Base-by-base conservation (phyloP, 441 rosid genomes). In the Mallotus repandus region DNA sequence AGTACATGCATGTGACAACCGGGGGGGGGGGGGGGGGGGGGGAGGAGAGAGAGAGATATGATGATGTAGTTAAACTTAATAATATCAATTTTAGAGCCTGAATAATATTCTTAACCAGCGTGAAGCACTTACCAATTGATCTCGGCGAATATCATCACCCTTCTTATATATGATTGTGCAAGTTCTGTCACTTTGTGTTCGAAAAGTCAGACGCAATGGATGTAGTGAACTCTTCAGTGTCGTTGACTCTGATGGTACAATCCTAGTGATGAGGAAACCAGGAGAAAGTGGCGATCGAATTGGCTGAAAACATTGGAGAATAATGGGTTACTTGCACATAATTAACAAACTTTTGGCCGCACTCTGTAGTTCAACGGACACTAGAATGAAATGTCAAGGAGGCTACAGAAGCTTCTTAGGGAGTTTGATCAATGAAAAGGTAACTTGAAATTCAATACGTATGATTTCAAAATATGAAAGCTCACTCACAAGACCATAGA, bases 131-230 rank as follows among this genome's bases (percentile, higher is more conserved):
- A 96, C 99, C 94, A 96, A 83, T 84, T 96, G 98, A 81, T 96
- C 99, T 86, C 93, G 99, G 45, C 97, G 89, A 80, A 96, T 86
- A 83, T 96, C 97, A 83, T 96, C 99, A 78, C 99, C 99, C 91
- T 91, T 93, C 88, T 93, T 91, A 79, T 93, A 93, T 72, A 96
- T 93, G 68, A 96, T 72, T 87, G 85, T 90, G 90, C 88, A 87
- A 77, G 81, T 86, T 77, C 92, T 97, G 80, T 93, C 97, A 67
- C 77, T 86, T 75, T 84, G 91, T 49, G 92, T 88, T 61, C 92
- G 89, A 79, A 96, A 96, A 66, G 97, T 84, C 80, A 96, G 88
- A 62, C 92, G 94, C 85, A 93, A 81, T 68, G 99, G 98, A 88
- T 87, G 88, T 69, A 96, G 76, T 43, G 95, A 92, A 82, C 98